A percentile compares a stretch with the other conserved stretches of the same genome.
These are phyloP conservation scores for Aristolochia contorta DNA, from an alignment of 164 flowering plant genomes.

Conservation along the genomic window DNA sequence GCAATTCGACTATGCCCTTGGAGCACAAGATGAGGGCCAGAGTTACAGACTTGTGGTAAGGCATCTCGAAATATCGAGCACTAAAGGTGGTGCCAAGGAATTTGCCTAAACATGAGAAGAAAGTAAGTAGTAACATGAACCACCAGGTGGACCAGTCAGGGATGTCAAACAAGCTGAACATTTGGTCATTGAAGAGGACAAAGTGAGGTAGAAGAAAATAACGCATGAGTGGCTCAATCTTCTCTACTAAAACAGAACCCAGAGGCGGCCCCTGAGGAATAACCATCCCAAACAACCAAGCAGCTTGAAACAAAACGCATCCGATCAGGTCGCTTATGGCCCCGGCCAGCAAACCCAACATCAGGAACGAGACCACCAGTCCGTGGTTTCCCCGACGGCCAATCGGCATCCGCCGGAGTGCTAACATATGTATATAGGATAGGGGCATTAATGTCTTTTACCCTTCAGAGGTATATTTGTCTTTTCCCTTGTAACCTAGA, in stretches of 20 bases:
- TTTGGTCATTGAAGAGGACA: slow-evolving; percentile 24
- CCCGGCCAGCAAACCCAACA: slow-evolving; percentile 21
- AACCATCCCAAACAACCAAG: slow-evolving; percentile 49
- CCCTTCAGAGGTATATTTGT: too few species aligned
- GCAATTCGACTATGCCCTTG: background rate
- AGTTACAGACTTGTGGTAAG: background rate
- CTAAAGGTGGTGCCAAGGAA: background rate
- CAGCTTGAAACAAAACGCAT: slow-evolving; percentile 27
- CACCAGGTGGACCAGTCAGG: background rate
- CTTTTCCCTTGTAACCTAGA: too few species aligned
- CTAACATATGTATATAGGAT: too few species aligned
- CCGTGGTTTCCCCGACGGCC: slow-evolving; percentile 30
- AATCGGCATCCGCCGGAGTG: slow-evolving; percentile 30
- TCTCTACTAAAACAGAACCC: slow-evolving; percentile 45
- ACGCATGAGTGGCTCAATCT: slow-evolving; percentile 28
- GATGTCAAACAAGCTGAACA: background rate
- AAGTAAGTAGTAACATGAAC: background rate
- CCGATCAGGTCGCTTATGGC: slow-evolving; percentile 39
- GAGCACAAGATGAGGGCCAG: background rate
- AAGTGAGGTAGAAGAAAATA: slow-evolving; percentile 41
- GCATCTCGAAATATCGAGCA: background rate
- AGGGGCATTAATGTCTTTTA: too few species aligned
- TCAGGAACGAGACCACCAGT: slow-evolving; percentile 20
- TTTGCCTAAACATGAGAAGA: background rate
- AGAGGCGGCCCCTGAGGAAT: slow-evolving; percentile 65